Evolutionary conservation across 306 rosid genomes (phyloP).

Genomic region (Dryas octopetala): DNA sequence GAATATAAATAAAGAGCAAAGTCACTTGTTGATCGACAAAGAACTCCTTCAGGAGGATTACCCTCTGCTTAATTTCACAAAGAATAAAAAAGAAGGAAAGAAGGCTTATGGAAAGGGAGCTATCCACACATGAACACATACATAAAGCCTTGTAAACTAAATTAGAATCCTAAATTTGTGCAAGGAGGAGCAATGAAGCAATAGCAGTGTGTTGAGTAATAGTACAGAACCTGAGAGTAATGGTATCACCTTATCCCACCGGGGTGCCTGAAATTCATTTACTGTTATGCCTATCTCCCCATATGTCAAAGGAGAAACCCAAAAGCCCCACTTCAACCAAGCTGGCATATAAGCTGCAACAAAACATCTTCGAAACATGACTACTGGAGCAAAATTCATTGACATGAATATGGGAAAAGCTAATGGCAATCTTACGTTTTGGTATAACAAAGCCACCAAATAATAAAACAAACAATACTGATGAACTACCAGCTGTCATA

Average conservation of each 20-base stretch:
- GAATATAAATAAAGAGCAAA: conserved; percentile 3
- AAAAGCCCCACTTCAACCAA: conserved; percentile 40
- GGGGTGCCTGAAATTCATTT: conserved; percentile 35
- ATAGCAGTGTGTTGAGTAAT: neutral
- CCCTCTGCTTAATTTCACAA: neutral
- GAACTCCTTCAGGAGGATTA: neutral
- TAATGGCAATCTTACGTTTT: conserved; percentile 19
- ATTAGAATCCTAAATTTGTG: neutral
- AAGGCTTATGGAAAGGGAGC: neutral
- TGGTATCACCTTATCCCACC: conserved; percentile 30
- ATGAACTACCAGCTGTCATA: conserved; percentile 25
- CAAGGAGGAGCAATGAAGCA: neutral
- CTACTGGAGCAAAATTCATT: neutral
- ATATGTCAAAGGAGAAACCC: conserved; percentile 36
- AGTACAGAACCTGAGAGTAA: neutral
- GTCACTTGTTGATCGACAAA: neutral
- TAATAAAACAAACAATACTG: conserved; percentile 17
- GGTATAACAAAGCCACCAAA: conserved; percentile 40
- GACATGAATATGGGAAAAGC: neutral
- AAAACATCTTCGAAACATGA: conserved; percentile 5
- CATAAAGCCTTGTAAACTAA: neutral
- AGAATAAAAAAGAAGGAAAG: neutral
- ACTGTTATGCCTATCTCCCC: conserved; percentile 35
- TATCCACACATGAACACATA: neutral
- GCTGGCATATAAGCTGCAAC: conserved; percentile 39